Base-by-base conservation (phyloP, 768 basidiomycete species). In the Mycena filopes region DNA sequence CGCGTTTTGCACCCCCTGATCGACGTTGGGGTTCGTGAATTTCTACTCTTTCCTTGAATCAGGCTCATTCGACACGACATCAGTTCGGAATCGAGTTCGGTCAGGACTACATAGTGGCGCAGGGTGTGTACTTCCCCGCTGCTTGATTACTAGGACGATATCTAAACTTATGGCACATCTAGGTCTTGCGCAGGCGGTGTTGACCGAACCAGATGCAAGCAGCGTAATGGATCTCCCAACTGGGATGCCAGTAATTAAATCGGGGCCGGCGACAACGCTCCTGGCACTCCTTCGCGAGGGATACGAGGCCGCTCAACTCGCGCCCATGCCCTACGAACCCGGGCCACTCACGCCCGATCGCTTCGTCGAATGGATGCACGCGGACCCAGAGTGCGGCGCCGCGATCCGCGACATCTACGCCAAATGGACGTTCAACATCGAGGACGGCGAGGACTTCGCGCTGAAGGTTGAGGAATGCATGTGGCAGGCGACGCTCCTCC, bases 401-500 rank as follows among this genome's bases (percentile, higher is more conserved):
- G 54, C 45, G 38, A 49, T 63, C 47, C 45, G 61, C 53, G 46
- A 20, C 20, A 31, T 63, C 47, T 63, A 63, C 31, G 36, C 46
- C 15, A 51, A 55, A 38, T 63, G 61, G 61, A 55, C 61, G n/a
- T 55, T 63, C 61, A 28, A 49, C 21, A 21, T 38, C 25, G 31
- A 28, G 33, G 42, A 31, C 26, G 51, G 6, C 42, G 49, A 31
- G 31, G 82, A 80, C 45, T 50, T 86, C 18, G 75, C 79, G n/a
- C 71, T 70, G 31, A 83, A 83, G 55, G 68, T 82, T 29, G 84
- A 88, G 65, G 87, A 89, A 69, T 64, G 83, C 47, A 71, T 86
- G 23, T 87, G 84, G 82, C 69, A 74, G 10, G 76, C 79, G 20
- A 82, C 84, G 4, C 76, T 87, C 12, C 77, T 88, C n/a, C 74